A percentile compares a stretch with the other conserved stretches of the same genome.
Evolutionary conservation across 805 yeast species (phyloP).

Genomic region (Helenozyma baotianmanensis): DNA sequence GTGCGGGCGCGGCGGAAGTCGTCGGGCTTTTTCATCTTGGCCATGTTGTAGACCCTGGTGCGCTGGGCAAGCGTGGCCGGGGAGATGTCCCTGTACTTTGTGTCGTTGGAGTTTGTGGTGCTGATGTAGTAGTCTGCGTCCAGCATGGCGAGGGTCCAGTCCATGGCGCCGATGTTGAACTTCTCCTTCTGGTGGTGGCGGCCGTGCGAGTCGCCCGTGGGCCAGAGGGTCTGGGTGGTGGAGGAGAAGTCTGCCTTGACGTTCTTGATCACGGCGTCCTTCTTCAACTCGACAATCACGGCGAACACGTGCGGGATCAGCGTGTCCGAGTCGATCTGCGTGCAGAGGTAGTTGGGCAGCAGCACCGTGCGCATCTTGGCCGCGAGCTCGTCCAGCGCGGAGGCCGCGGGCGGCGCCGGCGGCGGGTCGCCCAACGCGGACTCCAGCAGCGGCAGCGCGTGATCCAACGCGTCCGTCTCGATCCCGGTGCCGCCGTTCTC

Average conservation of each 20-base stretch:
- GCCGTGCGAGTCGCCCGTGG: slow-evolving; percentile 47
- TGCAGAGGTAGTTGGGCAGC: slow-evolving; percentile 34
- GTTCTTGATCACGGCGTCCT: slow-evolving; percentile 33
- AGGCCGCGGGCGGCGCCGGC: not conserved
- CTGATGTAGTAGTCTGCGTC: slow-evolving; percentile 45
- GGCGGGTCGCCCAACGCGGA: no score
- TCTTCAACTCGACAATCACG: slow-evolving; percentile 41
- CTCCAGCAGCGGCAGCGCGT: no score
- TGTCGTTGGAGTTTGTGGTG: slow-evolving; percentile 39
- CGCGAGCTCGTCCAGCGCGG: slow-evolving; percentile 6
- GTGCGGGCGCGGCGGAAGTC: slow-evolving; percentile 6
- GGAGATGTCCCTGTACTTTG: slow-evolving; percentile 35
- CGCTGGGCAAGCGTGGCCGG: slow-evolving; percentile 42
- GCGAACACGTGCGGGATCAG: slow-evolving; percentile 53
- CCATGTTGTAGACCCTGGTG: slow-evolving; percentile 27
- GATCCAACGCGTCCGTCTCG: not conserved
- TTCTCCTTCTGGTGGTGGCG: slow-evolving; percentile 41
- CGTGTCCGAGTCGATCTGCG: slow-evolving; percentile 33
- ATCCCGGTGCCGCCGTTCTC: slow-evolving; percentile 32
- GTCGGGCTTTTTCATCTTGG: no score
- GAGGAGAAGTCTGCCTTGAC: slow-evolving; percentile 42
- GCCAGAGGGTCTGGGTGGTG: slow-evolving; percentile 46
- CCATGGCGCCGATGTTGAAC: slow-evolving; percentile 43
- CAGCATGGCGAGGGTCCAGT: slow-evolving; percentile 36
- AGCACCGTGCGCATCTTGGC: slow-evolving; percentile 21